Evolutionary conservation across 2,329 filamentous ascomycete species (phyloP).

Genomic region (Endocalyx cinctus): DNA sequence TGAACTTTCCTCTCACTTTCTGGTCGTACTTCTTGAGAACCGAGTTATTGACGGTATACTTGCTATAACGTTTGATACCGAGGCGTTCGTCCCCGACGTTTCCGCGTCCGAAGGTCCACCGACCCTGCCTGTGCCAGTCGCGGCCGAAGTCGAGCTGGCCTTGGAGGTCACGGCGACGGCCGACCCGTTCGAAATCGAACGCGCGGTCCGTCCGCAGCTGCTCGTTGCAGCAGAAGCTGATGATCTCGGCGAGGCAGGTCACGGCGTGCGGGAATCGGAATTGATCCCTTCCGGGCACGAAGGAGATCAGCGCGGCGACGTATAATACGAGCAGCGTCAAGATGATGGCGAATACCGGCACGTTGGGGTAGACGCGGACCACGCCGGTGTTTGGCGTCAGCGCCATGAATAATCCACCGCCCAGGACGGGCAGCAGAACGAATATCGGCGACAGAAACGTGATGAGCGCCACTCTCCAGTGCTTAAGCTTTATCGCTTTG

Average conservation of each 20-base stretch:
- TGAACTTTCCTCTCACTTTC: slow-evolving; percentile 16
- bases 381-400: slow-evolving; percentile 50
- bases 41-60: slow-evolving; percentile 21
- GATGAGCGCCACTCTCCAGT: slow-evolving; percentile 61
- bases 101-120: slow-evolving; percentile 48
- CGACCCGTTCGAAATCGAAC: slow-evolving; percentile 58
- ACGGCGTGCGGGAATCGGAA: slow-evolving; percentile 70
- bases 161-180: slow-evolving; percentile 62
- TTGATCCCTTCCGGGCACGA: slow-evolving; percentile 56
- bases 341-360: slow-evolving; percentile 69
- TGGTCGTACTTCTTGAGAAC: slow-evolving; percentile 17
- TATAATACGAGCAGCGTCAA: slow-evolving; percentile 69
- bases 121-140: slow-evolving; percentile 40
- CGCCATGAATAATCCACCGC: slow-evolving; percentile 69
- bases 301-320: slow-evolving; percentile 54
- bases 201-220: slow-evolving; percentile 67
- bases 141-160: slow-evolving; percentile 58
- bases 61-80: slow-evolving; percentile 24
- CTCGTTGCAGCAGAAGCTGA: slow-evolving; percentile 72
- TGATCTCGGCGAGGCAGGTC: slow-evolving; percentile 67
- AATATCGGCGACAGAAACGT: slow-evolving; percentile 57
- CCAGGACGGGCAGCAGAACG: slow-evolving; percentile 60
- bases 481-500: slow-evolving; percentile 54
- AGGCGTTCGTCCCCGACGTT: slow-evolving; percentile 23
- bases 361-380: slow-evolving; percentile 66